These are phyloP conservation scores for Aspergillus thermomutatus DNA, from an alignment of 2,329 filamentous ascomycete genomes.

Conservation along the genomic window DNA sequence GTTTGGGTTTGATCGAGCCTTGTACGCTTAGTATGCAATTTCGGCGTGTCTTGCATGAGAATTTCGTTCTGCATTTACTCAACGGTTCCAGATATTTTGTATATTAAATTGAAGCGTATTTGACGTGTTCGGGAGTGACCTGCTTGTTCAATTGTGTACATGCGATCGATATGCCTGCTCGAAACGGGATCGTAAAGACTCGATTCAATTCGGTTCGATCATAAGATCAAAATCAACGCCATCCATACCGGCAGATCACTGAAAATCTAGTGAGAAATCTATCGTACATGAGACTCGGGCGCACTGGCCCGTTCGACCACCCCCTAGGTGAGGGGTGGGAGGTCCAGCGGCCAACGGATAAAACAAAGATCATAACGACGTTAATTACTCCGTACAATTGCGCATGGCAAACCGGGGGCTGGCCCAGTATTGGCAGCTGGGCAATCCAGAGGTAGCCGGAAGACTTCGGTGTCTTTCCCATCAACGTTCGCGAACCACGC, in stretches of 20 bases:
- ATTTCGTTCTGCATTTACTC: not conserved
- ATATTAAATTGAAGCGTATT: not conserved
- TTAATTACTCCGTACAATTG: constrained; percentile 1
- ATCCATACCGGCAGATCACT: not conserved
- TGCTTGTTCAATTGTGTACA: not conserved
- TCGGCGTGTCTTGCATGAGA: not conserved
- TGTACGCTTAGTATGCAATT: not conserved
- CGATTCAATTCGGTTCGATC: not conserved
- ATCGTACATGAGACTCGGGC: not conserved
- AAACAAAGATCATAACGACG: not conserved
- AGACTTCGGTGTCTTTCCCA: not conserved
- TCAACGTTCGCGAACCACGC: not conserved
- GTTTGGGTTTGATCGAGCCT: not conserved
- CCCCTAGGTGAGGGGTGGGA: not conserved
- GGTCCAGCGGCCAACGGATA: not conserved
- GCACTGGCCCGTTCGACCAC: not conserved
- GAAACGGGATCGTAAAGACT: not conserved
- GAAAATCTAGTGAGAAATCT: not conserved
- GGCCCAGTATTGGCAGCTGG: not conserved
- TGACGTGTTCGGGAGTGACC: not conserved
- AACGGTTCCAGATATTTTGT: not conserved
- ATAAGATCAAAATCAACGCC: not conserved
- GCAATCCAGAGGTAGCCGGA: not conserved
- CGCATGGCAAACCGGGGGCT: not conserved
- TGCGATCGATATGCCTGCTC: not conserved